Conservation (phyloP, 129 eudicot genomes). For the Flaveria sonorensis region DNA sequence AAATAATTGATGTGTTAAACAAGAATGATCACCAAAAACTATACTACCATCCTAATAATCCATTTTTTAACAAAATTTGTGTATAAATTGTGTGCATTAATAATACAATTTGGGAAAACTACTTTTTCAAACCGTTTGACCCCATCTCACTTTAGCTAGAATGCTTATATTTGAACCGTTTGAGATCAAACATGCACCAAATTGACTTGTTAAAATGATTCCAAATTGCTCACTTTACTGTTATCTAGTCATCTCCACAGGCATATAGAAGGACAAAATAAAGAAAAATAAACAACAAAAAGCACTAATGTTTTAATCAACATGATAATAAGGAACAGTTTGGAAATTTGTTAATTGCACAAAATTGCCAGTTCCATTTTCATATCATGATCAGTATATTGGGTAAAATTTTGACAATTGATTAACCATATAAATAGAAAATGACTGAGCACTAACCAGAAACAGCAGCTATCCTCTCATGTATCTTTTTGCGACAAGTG, state of each 20-base stretch:
- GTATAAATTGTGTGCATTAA: neutral
- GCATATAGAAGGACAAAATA: neutral
- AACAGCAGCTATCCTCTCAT: constrained; percentile 79
- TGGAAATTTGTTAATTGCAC: neutral
- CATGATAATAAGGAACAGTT: neutral
- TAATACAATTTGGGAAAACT: neutral
- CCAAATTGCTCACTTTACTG: neutral
- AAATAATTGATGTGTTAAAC: neutral
- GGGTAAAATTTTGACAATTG: neutral
- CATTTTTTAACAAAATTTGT: neutral
- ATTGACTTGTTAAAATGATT: neutral
- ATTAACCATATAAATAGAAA: neutral
- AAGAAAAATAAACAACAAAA: neutral
- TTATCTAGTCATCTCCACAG: neutral
- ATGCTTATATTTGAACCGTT: neutral
- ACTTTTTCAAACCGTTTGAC: neutral
- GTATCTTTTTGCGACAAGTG: constrained; percentile 86
- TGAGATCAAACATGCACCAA: too few relatives aligned
- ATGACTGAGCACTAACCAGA: constrained; percentile 44
- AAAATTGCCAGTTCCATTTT: neutral
- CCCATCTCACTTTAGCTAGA: neutral
- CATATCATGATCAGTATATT: constrained; percentile 4
- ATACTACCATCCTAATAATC: neutral
- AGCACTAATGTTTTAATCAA: neutral
- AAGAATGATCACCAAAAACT: neutral